These are phyloP conservation scores for Candida sp. DNA, from an alignment of 1,139 yeast species.

Conservation along the genomic window DNA sequence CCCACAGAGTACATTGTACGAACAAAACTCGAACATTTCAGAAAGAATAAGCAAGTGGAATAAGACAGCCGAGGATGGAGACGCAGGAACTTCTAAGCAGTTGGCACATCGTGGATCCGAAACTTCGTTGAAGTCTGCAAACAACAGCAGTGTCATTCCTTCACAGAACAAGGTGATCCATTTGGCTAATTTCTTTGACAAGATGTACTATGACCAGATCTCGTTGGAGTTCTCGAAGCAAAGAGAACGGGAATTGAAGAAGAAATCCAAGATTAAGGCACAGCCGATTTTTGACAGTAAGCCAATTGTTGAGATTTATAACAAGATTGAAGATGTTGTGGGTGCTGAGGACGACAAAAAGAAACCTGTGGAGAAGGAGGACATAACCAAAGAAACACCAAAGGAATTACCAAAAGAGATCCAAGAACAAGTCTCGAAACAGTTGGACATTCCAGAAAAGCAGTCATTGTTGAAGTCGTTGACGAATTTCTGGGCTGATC, in stretches of 20 bases:
- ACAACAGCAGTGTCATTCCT: slow-evolving; percentile 10
- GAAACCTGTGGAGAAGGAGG: slow-evolving; percentile 10
- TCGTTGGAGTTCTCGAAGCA: slow-evolving; percentile 89
- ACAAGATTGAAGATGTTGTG: slow-evolving; percentile 90
- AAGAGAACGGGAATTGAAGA: slow-evolving; percentile 74
- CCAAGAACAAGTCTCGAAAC: slow-evolving; percentile 6
- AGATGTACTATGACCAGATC: slow-evolving; percentile 78
- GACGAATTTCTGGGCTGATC: slow-evolving; percentile 96
- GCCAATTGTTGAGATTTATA: slow-evolving; percentile 92
- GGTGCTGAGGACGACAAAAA: slow-evolving; percentile 28
- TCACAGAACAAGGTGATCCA: slow-evolving; percentile 54
- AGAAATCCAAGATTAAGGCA: slow-evolving; percentile 72
- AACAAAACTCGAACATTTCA: slow-evolving; percentile 16
- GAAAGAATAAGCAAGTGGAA: slow-evolving; percentile 19
- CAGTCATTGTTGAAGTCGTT: slow-evolving; percentile 82
- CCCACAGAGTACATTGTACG: slow-evolving; percentile 12
- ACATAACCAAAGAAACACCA: slow-evolving; percentile 9
- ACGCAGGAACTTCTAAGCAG: not conserved
- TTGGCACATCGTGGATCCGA: slow-evolving; percentile 14
- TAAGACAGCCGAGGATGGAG: slow-evolving; percentile 12
- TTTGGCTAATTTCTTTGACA: slow-evolving; percentile 71
- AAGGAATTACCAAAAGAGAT: slow-evolving; percentile 5
- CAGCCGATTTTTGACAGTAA: slow-evolving; percentile 76
- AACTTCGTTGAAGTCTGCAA: slow-evolving; percentile 10
- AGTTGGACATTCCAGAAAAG: slow-evolving; percentile 52